Evolutionary conservation across 2,329 filamentous ascomycete genomes (phyloP).

Genomic region (Phyllosticta citriasiana): DNA sequence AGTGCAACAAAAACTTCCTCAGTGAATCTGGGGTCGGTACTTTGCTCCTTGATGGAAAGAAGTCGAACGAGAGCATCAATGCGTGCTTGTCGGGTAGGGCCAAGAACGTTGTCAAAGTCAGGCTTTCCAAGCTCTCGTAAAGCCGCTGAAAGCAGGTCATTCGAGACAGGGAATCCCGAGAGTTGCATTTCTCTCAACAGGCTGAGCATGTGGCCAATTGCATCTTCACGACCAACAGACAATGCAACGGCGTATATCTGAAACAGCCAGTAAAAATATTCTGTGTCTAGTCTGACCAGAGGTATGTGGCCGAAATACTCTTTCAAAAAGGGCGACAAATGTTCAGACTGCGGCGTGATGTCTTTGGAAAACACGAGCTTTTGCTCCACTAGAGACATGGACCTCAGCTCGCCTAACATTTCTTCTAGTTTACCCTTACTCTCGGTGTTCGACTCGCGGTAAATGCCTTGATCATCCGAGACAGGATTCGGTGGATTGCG

Average conservation of each 20-base stretch:
- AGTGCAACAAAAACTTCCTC: conserved; percentile 39
- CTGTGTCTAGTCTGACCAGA: not conserved
- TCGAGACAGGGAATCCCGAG: not conserved
- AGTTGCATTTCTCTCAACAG: conserved; percentile 4
- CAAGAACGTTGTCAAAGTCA: conserved; percentile 28
- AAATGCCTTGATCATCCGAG: not conserved
- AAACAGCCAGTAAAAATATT: not conserved
- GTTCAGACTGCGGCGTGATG: not conserved
- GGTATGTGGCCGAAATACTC: conserved; percentile 5
- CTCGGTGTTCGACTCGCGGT: not conserved
- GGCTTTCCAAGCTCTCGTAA: not conserved
- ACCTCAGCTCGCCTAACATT: not conserved
- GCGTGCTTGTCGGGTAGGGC: conserved; percentile 33
- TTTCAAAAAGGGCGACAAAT: conserved; percentile 1
- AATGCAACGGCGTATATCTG: conserved; percentile 1
- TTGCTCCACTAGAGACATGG: not conserved
- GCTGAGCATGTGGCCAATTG: not conserved
- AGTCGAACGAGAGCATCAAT: conserved; percentile 19
- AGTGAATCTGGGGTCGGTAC: conserved; percentile 28
- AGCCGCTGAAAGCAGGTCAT: not conserved
- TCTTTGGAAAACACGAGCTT: not conserved
- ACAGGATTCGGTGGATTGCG: not conserved
- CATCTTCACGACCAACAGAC: not conserved
- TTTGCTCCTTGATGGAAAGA: not conserved
- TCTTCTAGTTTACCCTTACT: not conserved